Evolutionary conservation across 2,329 filamentous ascomycete genomes (phyloP).

Genomic region (Pseudogymnoascus sp.): DNA sequence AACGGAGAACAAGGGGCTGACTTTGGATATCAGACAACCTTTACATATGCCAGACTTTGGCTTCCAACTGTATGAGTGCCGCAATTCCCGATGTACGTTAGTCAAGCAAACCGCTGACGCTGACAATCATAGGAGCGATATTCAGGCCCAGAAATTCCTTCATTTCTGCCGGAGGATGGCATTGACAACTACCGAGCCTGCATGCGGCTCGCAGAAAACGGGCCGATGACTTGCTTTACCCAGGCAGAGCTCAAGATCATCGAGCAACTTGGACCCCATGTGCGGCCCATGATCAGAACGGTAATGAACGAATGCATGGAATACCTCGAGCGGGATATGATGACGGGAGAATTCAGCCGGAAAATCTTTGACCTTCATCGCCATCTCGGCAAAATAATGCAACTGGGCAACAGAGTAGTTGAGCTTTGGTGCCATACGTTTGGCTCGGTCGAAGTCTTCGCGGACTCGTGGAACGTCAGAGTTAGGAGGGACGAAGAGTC

Average conservation of each 20-base stretch:
- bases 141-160: background rate
- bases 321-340: constrained; percentile 1
- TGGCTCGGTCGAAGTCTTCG: background rate
- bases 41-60: constrained; percentile 1
- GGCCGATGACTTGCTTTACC: background rate
- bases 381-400: background rate
- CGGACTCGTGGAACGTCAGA: constrained; percentile 9
- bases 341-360: background rate
- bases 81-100: background rate
- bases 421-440: background rate
- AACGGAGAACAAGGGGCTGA: background rate
- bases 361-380: background rate
- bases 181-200: background rate
- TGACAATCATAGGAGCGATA: background rate
- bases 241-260: background rate
- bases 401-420: constrained; percentile 1
- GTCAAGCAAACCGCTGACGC: background rate
- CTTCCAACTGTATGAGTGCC: background rate
- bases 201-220: background rate
- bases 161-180: background rate
- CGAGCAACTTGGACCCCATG: background rate
- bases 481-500: constrained; percentile 9
- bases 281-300: background rate
- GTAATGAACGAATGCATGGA: constrained; percentile 2
- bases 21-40: background rate